These are phyloP conservation scores for Margaritispora aquatica DNA, from an alignment of 495 filamentous ascomycete genomes.

Conservation along the genomic window DNA sequence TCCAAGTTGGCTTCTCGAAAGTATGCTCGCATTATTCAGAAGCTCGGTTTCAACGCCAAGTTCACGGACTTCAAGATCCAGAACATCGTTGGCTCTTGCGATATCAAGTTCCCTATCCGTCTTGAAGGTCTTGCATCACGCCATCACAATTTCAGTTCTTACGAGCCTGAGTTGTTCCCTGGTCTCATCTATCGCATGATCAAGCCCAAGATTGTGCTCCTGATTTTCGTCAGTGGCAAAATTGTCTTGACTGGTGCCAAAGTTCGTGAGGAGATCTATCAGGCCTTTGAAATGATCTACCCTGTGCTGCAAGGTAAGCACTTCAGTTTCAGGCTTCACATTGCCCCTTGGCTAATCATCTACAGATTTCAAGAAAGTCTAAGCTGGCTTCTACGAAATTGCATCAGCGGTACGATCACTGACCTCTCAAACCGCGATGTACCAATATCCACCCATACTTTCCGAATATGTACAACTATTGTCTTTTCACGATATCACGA, in stretches of 20 bases:
- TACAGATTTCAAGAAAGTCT: conserved; percentile 50
- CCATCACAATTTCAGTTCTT: conserved; percentile 99
- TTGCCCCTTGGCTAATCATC: conserved; percentile 25
- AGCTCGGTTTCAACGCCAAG: conserved; percentile 98
- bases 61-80: conserved; percentile 99
- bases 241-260: conserved; percentile 98
- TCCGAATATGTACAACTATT: conserved; percentile 53
- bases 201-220: conserved; percentile 97
- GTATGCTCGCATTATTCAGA: conserved; percentile 99
- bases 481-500: conserved; percentile 47
- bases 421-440: conserved; percentile 24
- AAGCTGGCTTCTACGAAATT: conserved; percentile 34
- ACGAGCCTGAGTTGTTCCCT: conserved; percentile 97
- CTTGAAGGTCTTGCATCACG: conserved; percentile 90
- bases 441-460: conserved; percentile 30
- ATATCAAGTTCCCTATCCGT: conserved; percentile 99
- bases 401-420: conserved; percentile 24
- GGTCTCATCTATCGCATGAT: conserved; percentile 99
- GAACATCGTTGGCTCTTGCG: conserved; percentile 97
- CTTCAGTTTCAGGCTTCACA: not conserved
- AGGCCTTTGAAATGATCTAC: conserved; percentile 98
- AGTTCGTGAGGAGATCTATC: conserved; percentile 97
- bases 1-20: conserved; percentile 95
- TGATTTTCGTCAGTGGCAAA: conserved; percentile 99
- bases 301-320: conserved; percentile 83